Evolutionary conservation across 2,329 filamentous ascomycete species (phyloP).

Genomic region (Curvularia sp.): DNA sequence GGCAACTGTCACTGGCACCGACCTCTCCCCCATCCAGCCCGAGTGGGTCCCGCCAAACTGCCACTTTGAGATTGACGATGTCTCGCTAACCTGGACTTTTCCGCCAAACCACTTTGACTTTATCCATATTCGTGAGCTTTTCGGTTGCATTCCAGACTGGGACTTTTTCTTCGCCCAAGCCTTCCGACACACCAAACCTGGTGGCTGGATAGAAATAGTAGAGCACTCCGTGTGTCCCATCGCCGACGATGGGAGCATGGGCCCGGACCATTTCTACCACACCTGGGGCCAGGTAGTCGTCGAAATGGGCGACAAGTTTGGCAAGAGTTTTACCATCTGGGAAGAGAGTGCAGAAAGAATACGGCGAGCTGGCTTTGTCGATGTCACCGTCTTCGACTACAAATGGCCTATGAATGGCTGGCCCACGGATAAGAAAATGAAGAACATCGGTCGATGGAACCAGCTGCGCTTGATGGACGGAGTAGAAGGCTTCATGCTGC

Average conservation of each 20-base stretch:
- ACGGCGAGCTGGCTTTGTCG: constrained; percentile 44
- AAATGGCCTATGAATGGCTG: constrained; percentile 50
- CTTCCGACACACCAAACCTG: constrained; percentile 49
- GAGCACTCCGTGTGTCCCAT: constrained; percentile 52
- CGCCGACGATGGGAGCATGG: constrained; percentile 52
- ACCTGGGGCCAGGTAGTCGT: constrained; percentile 46
- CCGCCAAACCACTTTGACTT: constrained; percentile 51
- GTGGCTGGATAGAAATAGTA: constrained; percentile 54
- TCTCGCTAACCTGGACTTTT: constrained; percentile 53
- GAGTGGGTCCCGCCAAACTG: constrained; percentile 56
- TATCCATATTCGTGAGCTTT: constrained; percentile 56
- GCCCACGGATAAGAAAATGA: constrained; percentile 39
- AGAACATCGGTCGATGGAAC: constrained; percentile 50
- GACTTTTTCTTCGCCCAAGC: constrained; percentile 51
- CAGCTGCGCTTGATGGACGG: constrained; percentile 47
- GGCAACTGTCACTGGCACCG: constrained; percentile 51
- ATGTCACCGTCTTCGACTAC: constrained; percentile 41
- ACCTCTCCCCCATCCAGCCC: constrained; percentile 60
- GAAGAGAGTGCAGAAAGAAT: constrained; percentile 44
- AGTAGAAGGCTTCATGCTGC: constrained; percentile 49
- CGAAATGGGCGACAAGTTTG: constrained; percentile 48
- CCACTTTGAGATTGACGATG: constrained; percentile 58
- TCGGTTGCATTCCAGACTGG: constrained; percentile 57
- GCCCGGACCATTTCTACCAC: constrained; percentile 47
- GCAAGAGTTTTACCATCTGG: constrained; percentile 49